Conservation (phyloP, 1,284 basidiomycete species). For the Pseudozyma thailandica region DNA sequence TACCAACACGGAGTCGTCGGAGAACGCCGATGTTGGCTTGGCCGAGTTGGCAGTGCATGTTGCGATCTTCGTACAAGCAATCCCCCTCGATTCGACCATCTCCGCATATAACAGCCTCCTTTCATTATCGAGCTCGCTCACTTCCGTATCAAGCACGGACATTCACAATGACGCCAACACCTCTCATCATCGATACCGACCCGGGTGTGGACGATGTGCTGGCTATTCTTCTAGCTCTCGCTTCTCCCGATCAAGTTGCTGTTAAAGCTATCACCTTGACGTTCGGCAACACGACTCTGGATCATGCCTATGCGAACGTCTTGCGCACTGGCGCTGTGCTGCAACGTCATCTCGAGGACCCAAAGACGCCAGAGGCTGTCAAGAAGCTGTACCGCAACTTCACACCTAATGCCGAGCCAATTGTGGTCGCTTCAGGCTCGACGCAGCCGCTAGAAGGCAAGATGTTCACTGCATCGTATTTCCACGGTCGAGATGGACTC, state of each 20-base stretch:
- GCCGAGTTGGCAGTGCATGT: neutral
- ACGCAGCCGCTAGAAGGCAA: slow-evolving; percentile 78
- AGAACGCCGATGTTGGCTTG: neutral
- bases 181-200: slow-evolving; percentile 63
- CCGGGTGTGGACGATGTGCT: slow-evolving; percentile 87
- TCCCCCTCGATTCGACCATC: neutral
- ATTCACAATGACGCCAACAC: slow-evolving; percentile 16
- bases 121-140: neutral
- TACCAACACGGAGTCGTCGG: too few species aligned
- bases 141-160: neutral
- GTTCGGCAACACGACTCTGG: slow-evolving; percentile 69
- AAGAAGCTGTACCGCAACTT: slow-evolving; percentile 66
- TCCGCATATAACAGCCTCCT: too few species aligned
- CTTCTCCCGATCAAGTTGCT: slow-evolving; percentile 51
- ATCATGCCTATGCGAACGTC: slow-evolving; percentile 72
- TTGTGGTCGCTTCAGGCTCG: slow-evolving; percentile 49
- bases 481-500: slow-evolving; percentile 65
- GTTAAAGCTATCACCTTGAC: slow-evolving; percentile 76
- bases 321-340: slow-evolving; percentile 75
- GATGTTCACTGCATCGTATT: slow-evolving; percentile 84
- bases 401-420: slow-evolving; percentile 18
- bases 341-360: slow-evolving; percentile 75
- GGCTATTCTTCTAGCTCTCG: slow-evolving; percentile 72
- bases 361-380: slow-evolving; percentile 68
- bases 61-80: neutral